phyloP scores from a whole-genome alignment of 2,329 filamentous ascomycete species.

The Botrytis hyacinthi region DNA sequence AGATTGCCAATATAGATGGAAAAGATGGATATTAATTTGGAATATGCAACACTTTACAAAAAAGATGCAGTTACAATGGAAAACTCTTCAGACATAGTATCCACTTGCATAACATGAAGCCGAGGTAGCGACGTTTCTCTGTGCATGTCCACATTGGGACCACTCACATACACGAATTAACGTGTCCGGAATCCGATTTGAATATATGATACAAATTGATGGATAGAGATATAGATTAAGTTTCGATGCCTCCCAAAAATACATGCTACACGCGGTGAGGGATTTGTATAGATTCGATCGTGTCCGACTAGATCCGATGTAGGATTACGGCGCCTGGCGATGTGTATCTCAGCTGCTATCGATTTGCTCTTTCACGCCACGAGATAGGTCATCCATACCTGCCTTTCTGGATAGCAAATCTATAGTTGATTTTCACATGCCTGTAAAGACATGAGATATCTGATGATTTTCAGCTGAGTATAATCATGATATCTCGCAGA shows the following conservation, averaged over 20 bases:
- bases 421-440: neutral
- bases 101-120: neutral
- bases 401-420: neutral
- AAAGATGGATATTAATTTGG: neutral
- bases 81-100: neutral
- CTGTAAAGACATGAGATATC: neutral
- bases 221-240: neutral
- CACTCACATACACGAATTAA: neutral
- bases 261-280: neutral
- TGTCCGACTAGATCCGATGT: neutral
- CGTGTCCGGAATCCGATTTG: neutral
- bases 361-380: neutral
- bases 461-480: neutral
- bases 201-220: neutral
- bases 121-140: neutral
- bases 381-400: neutral
- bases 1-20: neutral
- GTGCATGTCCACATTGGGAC: neutral
- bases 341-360: neutral
- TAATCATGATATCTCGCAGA: neutral
- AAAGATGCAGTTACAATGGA: neutral
- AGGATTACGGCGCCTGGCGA: neutral
- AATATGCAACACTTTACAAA: conserved; percentile 3
- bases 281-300: neutral
- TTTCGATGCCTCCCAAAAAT: neutral